Evolutionary conservation across 192 early-diverging fungal genomes (phyloP).

Genomic region (Backusella liffmaniae): DNA sequence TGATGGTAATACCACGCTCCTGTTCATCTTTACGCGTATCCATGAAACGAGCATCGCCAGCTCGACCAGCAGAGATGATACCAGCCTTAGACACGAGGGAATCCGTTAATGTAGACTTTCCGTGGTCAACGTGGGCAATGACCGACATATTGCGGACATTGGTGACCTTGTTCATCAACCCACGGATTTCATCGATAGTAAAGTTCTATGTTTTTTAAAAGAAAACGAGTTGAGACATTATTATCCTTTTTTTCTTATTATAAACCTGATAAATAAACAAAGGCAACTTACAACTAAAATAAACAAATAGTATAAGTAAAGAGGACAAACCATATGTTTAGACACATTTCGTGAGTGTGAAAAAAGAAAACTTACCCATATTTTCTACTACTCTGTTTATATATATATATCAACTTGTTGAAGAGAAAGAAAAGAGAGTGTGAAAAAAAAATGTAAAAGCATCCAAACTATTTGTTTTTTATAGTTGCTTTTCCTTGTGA

Average conservation of each 20-base stretch:
- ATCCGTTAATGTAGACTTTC: conserved; percentile 95
- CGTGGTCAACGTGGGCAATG: conserved; percentile 99
- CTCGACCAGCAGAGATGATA: conserved; percentile 95
- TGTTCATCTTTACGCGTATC: conserved; percentile 97
- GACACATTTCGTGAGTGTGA: background rate
- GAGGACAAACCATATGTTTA: background rate
- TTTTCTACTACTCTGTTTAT: conserved; percentile 1
- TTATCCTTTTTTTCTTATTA: background rate
- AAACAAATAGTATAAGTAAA: background rate
- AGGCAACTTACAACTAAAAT: background rate
- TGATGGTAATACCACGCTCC: conserved; percentile 99
- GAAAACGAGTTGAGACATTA: background rate
- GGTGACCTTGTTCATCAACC: conserved; percentile 53
- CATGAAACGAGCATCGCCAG: conserved; percentile 95
- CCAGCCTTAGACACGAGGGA: conserved; percentile 96
- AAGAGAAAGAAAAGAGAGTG: background rate
- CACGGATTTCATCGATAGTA: conserved; percentile 54
- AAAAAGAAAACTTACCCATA: background rate
- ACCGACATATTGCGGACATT: conserved; percentile 99
- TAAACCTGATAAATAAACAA: background rate
- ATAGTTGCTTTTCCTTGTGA: background rate
- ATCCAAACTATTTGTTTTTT: background rate
- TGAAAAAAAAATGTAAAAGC: background rate
- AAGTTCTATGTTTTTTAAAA: conserved; percentile 32
- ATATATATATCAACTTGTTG: background rate